Conservation (phyloP, 139 green algal species). For the Limnomonas spitsbergensis region DNA sequence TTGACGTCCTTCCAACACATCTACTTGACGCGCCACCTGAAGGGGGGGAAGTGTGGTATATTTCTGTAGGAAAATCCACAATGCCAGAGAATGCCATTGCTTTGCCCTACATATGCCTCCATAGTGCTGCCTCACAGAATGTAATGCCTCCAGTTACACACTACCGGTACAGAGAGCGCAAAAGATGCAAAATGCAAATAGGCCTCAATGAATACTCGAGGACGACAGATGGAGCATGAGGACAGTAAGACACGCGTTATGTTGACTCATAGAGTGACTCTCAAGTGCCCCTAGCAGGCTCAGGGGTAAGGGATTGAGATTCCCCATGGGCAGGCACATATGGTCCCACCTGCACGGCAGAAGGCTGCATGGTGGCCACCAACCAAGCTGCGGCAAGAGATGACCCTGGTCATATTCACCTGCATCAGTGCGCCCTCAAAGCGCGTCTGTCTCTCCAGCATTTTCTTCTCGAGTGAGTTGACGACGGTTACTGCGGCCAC, state of each 20-base stretch:
- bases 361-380: too few relatives aligned
- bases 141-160: not conserved
- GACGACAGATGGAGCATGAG: too few relatives aligned
- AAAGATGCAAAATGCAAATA: too few relatives aligned
- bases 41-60: not conserved
- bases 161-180: not conserved
- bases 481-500: not conserved
- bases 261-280: too few relatives aligned
- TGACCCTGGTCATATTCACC: slow-evolving; percentile 10
- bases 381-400: not conserved
- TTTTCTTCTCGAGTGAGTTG: slow-evolving; percentile 27
- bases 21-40: slow-evolving; percentile 52
- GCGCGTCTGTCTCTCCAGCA: slow-evolving; percentile 29
- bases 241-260: too few relatives aligned
- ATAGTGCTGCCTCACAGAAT: not conserved
- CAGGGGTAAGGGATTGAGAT: too few relatives aligned
- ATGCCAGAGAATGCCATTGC: not conserved
- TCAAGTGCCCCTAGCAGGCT: too few relatives aligned
- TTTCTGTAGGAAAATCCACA: not conserved
- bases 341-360: too few relatives aligned
- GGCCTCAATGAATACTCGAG: too few relatives aligned
- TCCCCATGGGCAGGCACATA: too few relatives aligned
- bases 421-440: slow-evolving; percentile 52
- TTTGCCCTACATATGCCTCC: not conserved
- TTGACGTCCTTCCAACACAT: slow-evolving; percentile 42